Percentiles rank a stretch among this genome's conserved stretches.
Evolutionary conservation across 306 rosid genomes (phyloP).

Genomic region (Trifolium repens): DNA sequence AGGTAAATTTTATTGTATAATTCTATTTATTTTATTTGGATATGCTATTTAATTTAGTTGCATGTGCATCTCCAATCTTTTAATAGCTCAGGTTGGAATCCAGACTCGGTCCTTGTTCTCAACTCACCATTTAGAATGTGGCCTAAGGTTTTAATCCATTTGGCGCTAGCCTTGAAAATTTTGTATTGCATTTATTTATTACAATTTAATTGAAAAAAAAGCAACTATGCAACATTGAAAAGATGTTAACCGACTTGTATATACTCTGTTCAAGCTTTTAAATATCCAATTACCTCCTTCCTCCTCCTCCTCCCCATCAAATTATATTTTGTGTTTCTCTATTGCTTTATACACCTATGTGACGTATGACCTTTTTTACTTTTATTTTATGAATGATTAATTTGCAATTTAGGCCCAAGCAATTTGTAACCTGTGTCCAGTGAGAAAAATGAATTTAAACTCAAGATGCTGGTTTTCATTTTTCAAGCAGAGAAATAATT

Average conservation of each 20-base stretch:
- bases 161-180: conserved; percentile 24
- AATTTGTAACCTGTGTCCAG: no score
- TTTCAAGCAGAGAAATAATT: no score
- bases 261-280: conserved; percentile 14
- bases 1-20: conserved; percentile 53
- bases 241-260: conserved; percentile 11
- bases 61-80: conserved; percentile 15
- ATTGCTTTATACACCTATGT: no score
- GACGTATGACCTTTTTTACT: no score
- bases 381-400: no score
- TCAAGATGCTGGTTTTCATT: no score
- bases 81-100: conserved; percentile 5
- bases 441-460: no score
- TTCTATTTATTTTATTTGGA: conserved; percentile 14
- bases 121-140: conserved; percentile 8
- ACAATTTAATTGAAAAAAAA: conserved; percentile 12
- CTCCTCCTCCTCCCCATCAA: neutral
- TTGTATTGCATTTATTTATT: conserved; percentile 18
- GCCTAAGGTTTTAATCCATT: conserved; percentile 20
- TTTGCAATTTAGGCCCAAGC: no score
- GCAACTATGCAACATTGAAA: conserved; percentile 10
- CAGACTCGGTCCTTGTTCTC: conserved; percentile 30
- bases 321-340: no score
- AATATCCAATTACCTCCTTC: conserved; percentile 5
- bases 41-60: conserved; percentile 12